Base-by-base conservation (phyloP, 2,329 filamentous ascomycete species). In the Aquanectria penicillioides region DNA sequence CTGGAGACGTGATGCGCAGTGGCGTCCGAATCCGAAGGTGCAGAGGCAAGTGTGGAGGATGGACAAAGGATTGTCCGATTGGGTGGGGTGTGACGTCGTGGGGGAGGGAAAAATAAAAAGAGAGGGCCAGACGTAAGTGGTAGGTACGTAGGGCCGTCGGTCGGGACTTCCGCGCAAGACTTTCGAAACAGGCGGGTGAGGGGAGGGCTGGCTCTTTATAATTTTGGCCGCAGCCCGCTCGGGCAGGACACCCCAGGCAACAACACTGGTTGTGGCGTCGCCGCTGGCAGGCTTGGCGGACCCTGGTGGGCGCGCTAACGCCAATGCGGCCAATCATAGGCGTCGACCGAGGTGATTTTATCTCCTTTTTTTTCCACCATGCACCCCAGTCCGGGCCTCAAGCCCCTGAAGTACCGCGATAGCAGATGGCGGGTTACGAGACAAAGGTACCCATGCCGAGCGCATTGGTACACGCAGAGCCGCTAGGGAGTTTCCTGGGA, bases 191-290 rank as follows among this genome's bases (percentile, higher is more conserved):
- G 73, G 74, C 71, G 78, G 76, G 78, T 75, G 79, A 83, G 82
- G 83, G 83, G 81, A 81, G 77, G 77, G 74, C 74, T 74, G 71
- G 73, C 77, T 83, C 78, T 78, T 85, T 85, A 85, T 85, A 85
- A 80, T 84, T 84, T 81, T 83, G 72, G 62, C 64, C 67, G 61
- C 65, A 67, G 71, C 70, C 69, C 68, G 67, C 70, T 73, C 67
- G 72, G 71, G 74, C 75, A 75, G 61, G 70, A 71, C 67, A 69
- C 77, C 75, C 78, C 69, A 79, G 78, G 77, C 77, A 78, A 73
- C 77, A 71, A 74, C 75, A 74, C 73, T 71, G 72, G 70, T 69
- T 74, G 78, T 80, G 77, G 78, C 77, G 78, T 73, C 73, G 74
- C 66, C 69, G 73, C 73, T 75, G 72, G 72, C 68, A 73, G 72